A percentile compares a stretch with the other conserved stretches of the same genome.
Conservation (phyloP, 305 asterid genomes). For the Solanum hybrid region DNA sequence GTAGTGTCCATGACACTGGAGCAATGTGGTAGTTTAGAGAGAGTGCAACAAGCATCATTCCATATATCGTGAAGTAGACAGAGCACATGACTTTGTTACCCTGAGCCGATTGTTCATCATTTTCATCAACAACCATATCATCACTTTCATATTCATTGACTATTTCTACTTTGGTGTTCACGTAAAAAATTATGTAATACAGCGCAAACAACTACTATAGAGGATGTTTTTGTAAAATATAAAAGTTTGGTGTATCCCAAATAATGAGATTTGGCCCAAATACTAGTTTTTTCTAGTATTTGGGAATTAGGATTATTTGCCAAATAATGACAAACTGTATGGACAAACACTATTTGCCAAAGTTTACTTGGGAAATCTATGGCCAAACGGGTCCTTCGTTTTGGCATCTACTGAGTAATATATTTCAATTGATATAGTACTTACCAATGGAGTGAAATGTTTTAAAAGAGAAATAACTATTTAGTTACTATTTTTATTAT, state of each 20-base stretch:
- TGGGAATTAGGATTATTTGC: background rate
- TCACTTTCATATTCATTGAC: background rate
- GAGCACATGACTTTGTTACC: no score
- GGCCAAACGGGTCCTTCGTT: background rate
- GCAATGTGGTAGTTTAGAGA: background rate
- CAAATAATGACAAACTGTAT: background rate
- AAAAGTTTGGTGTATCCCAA: background rate
- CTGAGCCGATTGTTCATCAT: background rate
- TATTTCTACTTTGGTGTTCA: background rate
- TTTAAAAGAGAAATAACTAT: background rate
- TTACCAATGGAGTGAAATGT: background rate
- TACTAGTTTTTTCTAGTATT: background rate
- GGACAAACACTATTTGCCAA: background rate
- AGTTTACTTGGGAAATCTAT: background rate
- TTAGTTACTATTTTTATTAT: background rate
- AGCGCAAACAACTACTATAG: background rate
- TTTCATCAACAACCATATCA: background rate
- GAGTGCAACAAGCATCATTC: background rate
- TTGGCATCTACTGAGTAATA: background rate
- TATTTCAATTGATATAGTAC: background rate
- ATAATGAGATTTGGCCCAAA: background rate
- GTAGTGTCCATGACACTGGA: background rate
- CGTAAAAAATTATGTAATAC: background rate
- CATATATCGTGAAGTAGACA: background rate
- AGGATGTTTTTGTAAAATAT: background rate